Base-by-base conservation (phyloP, 2,329 filamentous ascomycete genomes). In the Arthrobotrys sphaeroides region DNA sequence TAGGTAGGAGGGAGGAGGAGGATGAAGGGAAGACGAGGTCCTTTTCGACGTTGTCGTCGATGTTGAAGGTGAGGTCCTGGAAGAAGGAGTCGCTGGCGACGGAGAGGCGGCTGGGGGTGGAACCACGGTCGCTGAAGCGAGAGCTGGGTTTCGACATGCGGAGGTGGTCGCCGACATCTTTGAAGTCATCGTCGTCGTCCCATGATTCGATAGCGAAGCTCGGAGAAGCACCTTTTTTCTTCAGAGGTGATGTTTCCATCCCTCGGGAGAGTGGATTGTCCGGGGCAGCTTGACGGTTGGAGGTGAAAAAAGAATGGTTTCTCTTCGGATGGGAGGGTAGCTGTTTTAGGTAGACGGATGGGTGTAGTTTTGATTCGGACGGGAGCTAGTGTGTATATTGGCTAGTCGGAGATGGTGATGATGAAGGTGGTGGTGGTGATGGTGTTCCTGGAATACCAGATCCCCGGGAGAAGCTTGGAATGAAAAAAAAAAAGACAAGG, bases 11-110 rank as follows among this genome's bases (percentile, higher is more conserved):
- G 55, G 22, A 38, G 31, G 38, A 38, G 7, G 36, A n/a, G 5
- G 36, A n/a, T 24, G 59, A 43, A 31, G 92, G 90, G 28, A 98
- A 84, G 78, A 94, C 88, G 20, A 98, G 87, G 79, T 97, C 93
- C 85, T 90, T 93, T 83, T 97, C 93, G 80, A 97, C 93, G 5
- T 6, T 9, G 80, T 96, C 92, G 76, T 89, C 91, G 67, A 88
- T 87, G n/a, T n/a, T n/a, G 78, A 90, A 92, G 61, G 92, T 90
- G 51, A 93, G 87, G 81, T 96, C 94, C 65, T 92, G 97, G 79
- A 90, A n/a, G n/a, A n/a, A 90, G 80, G 93, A 88, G 16, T 78
- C 77, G 65, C 73, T 69, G 60, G 78, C 77, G 43, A 77, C 68
- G 18, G 93, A 96, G 78, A 89, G 84, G 79, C 92, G 90, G 72